These are phyloP conservation scores for Phylloporus sp. DNA, from an alignment of 768 basidiomycete species.

Conservation along the genomic window DNA sequence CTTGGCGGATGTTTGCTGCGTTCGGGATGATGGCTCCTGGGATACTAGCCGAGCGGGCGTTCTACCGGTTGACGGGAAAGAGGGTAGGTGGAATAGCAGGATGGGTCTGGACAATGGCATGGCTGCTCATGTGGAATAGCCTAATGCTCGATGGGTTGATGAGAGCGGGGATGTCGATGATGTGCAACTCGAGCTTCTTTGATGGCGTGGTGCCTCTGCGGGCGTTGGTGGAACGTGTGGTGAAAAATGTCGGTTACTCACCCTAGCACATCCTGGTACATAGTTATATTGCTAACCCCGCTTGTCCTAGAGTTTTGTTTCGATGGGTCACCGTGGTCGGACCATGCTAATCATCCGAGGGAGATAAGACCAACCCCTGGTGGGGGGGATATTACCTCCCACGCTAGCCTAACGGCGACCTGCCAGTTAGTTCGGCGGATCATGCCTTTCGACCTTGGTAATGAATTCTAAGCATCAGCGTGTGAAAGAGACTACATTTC, in stretches of 20 bases:
- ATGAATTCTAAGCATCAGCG: too few species aligned
- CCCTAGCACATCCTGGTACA: too few species aligned
- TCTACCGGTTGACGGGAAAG: constrained; percentile 20
- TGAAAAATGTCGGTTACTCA: constrained; percentile 12
- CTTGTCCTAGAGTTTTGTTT: too few species aligned
- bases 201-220: not conserved
- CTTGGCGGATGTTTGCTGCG: constrained; percentile 39
- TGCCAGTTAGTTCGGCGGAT: too few species aligned
- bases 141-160: constrained; percentile 22
- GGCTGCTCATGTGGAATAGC: constrained; percentile 24
- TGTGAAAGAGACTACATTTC: too few species aligned
- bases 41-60: constrained; percentile 41
- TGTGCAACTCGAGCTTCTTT: constrained; percentile 5
- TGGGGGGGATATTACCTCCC: too few species aligned
- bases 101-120: constrained; percentile 34
- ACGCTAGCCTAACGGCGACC: too few species aligned
- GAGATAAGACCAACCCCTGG: too few species aligned
- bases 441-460: too few species aligned
- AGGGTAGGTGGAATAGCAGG: constrained; percentile 30
- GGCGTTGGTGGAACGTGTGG: constrained; percentile 7
- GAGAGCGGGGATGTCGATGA: constrained; percentile 10
- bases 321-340: too few species aligned
- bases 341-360: too few species aligned
- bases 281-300: too few species aligned
- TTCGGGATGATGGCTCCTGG: constrained; percentile 56